phyloP scores from a whole-genome alignment of 2,329 filamentous ascomycete genomes.

The Drechslerella dactyloides region DNA sequence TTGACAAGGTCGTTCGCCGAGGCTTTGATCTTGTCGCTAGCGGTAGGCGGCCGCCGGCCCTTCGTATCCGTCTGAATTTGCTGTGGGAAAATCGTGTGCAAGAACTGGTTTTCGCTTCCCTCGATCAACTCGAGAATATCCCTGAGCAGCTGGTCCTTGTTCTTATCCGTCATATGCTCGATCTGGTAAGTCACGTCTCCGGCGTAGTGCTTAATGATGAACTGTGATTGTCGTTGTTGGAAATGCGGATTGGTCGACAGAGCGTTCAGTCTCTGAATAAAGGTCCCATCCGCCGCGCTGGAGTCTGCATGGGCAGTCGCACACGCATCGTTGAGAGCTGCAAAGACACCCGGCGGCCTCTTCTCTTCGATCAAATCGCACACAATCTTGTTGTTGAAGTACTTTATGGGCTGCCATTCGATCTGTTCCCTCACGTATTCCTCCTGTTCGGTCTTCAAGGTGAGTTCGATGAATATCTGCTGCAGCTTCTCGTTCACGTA shows the following conservation, averaged over 20 bases:
- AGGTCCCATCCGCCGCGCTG: conserved; percentile 95
- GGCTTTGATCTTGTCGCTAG: conserved; percentile 92
- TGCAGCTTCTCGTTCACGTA: conserved; percentile 99
- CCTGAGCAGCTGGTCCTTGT: conserved; percentile 97
- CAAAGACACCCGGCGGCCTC: conserved; percentile 89
- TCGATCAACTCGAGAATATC: conserved; percentile 94
- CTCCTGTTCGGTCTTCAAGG: conserved; percentile 98
- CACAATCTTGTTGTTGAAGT: conserved; percentile 98
- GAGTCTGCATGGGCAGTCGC: conserved; percentile 74
- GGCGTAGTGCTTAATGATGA: conserved; percentile 98
- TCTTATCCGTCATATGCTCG: conserved; percentile 99
- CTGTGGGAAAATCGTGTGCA: conserved; percentile 81
- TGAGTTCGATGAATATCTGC: conserved; percentile 98
- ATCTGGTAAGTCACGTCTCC: conserved; percentile 99
- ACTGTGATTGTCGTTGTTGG: conserved; percentile 80
- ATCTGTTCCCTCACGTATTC: conserved; percentile 96
- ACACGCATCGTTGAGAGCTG: conserved; percentile 91
- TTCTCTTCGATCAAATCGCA: conserved; percentile 98
- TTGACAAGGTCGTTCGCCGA: conserved; percentile 97
- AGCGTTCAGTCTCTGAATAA: conserved; percentile 84
- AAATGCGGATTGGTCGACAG: conserved; percentile 95
- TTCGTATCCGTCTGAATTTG: conserved; percentile 83
- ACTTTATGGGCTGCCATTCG: conserved; percentile 99
- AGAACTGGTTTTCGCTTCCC: conserved; percentile 81
- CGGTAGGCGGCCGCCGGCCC: conserved; percentile 93